A percentile compares a stretch with the other conserved stretches of the same genome.
phyloP scores from a whole-genome alignment of 2,329 filamentous ascomycete species.

The Pyricularia sp. region DNA sequence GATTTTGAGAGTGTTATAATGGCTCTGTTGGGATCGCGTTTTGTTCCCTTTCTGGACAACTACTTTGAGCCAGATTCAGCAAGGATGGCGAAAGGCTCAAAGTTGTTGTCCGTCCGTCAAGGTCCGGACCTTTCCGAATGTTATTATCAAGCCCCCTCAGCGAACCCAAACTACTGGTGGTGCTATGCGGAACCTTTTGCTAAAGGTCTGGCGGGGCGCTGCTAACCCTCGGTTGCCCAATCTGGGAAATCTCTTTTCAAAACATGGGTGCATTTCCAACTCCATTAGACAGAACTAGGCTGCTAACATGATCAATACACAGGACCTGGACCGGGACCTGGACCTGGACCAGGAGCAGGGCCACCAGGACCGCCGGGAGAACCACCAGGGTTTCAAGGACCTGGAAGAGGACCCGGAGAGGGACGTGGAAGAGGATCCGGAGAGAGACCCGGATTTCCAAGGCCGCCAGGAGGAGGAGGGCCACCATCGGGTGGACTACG shows the following conservation, averaged over 20 bases:
- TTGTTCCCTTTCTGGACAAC: background rate
- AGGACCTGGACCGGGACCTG: background rate
- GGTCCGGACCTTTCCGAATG: background rate
- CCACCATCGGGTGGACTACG: background rate
- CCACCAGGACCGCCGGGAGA: too few relatives aligned
- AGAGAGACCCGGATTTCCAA: background rate
- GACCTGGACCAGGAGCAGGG: background rate
- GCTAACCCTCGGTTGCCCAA: background rate
- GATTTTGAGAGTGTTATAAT: background rate
- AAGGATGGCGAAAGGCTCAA: background rate
- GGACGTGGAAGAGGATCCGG: background rate
- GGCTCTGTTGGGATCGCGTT: background rate
- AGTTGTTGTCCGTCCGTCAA: background rate
- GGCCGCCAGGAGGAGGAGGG: background rate
- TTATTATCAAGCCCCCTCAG: background rate
- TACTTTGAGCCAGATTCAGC: background rate
- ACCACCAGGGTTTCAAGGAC: background rate
- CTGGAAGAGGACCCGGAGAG: background rate
- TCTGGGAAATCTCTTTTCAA: background rate
- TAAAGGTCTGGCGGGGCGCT: background rate
- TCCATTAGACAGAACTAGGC: background rate
- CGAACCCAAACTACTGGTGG: background rate
- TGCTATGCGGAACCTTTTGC: background rate
- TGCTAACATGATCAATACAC: background rate
- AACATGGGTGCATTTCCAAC: background rate